These are phyloP conservation scores for Hyaloscypha variabilis DNA, from an alignment of 495 filamentous ascomycete species.

Conservation along the genomic window DNA sequence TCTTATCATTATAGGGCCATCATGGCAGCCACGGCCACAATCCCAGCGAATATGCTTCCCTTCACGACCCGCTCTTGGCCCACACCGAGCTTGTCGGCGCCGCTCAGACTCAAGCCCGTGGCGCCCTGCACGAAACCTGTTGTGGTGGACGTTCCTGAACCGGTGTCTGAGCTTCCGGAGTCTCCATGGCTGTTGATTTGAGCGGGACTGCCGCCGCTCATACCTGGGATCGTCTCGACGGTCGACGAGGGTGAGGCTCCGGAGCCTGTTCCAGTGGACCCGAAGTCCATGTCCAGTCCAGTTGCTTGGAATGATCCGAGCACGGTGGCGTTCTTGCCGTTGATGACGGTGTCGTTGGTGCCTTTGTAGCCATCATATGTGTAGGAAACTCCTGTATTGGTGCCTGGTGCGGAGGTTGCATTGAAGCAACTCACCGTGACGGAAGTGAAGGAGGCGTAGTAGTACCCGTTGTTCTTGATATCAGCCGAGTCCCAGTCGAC, in stretches of 20 bases:
- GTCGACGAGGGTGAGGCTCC: constrained; percentile 11
- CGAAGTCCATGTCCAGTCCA: constrained; percentile 70
- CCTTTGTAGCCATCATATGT: constrained; percentile 66
- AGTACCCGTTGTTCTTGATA: constrained; percentile 84
- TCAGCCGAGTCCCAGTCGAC: constrained; percentile 86
- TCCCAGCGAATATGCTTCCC: constrained; percentile 51
- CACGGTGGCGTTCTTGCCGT: constrained; percentile 74
- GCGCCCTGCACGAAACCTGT: constrained; percentile 14
- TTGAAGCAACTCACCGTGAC: constrained; percentile 85
- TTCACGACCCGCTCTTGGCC: constrained; percentile 42
- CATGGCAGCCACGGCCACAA: constrained; percentile 48
- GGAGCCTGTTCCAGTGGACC: constrained; percentile 14
- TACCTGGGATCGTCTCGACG: constrained; percentile 25
- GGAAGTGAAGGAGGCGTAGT: constrained; percentile 80
- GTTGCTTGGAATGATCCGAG: constrained; percentile 78
- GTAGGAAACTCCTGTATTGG: constrained; percentile 70
- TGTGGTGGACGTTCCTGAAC: neutral
- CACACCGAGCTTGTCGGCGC: constrained; percentile 30
- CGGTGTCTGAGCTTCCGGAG: constrained; percentile 3
- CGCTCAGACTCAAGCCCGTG: constrained; percentile 31
- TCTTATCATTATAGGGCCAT: constrained; percentile 40
- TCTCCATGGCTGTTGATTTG: neutral
- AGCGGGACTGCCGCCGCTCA: constrained; percentile 17
- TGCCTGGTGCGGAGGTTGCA: constrained; percentile 58
- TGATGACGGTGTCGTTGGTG: constrained; percentile 73